Conservation (phyloP, 352 stramenopile genomes). For the Phytopythium helicoides region DNA sequence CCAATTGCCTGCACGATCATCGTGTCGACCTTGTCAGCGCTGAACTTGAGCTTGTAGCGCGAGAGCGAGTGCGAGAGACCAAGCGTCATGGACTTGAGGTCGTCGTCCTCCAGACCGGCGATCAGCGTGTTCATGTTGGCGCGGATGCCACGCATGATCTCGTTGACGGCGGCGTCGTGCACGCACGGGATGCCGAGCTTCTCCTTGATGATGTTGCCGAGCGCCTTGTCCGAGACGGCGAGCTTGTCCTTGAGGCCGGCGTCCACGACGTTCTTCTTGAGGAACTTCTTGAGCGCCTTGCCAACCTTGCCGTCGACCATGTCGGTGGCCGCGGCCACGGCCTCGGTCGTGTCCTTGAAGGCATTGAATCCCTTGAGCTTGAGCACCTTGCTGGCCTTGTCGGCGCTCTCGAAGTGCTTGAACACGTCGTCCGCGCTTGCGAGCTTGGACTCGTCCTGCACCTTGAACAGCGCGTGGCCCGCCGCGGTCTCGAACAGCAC, state of each 20-base stretch:
- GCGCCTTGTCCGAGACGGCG: slow-evolving; percentile 96
- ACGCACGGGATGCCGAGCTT: slow-evolving; percentile 95
- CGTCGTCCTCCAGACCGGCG: slow-evolving; percentile 86
- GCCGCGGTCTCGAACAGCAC: slow-evolving; percentile 99
- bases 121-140: slow-evolving; percentile 96
- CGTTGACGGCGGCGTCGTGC: slow-evolving; percentile 91
- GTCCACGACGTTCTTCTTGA: slow-evolving; percentile 99
- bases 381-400: slow-evolving; percentile 90
- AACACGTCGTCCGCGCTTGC: slow-evolving; percentile 88
- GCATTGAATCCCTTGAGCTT: slow-evolving; percentile 98
- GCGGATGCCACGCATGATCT: slow-evolving; percentile 97
- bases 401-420: slow-evolving; percentile 90
- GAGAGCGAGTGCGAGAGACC: slow-evolving; percentile 98
- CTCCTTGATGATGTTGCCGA: slow-evolving; percentile 97
- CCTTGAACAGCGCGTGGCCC: slow-evolving; percentile 99
- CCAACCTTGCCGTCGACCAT: slow-evolving; percentile 98
- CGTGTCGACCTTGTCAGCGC: slow-evolving; percentile 99
- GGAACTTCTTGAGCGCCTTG: slow-evolving; percentile 98
- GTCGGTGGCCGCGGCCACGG: slow-evolving; percentile 95
- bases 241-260: slow-evolving; percentile 93
- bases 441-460: slow-evolving; percentile 94
- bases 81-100: slow-evolving; percentile 97
- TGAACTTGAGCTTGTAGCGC: slow-evolving; percentile 99
- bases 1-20: slow-evolving; percentile 99
- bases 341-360: slow-evolving; percentile 99